These are phyloP conservation scores for Solanum sejunctum DNA, from an alignment of 257 asterid species.

Conservation along the genomic window DNA sequence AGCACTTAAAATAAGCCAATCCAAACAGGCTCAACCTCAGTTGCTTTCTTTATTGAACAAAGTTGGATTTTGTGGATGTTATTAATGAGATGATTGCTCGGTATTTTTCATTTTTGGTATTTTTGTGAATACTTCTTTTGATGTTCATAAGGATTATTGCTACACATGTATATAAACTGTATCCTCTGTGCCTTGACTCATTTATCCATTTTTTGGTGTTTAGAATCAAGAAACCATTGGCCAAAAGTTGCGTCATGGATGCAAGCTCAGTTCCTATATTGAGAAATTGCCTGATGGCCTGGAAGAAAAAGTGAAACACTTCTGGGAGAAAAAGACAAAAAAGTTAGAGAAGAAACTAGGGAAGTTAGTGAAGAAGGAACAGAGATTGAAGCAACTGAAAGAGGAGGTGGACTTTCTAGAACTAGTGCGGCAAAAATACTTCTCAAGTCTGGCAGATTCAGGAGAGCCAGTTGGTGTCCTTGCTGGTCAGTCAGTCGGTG, in stretches of 20 bases:
- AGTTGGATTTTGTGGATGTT: not conserved
- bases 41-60: not conserved
- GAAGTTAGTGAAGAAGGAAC: slow-evolving; percentile 17
- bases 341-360: not conserved
- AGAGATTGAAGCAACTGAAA: slow-evolving; percentile 3
- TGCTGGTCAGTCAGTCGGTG: slow-evolving; percentile 97
- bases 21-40: not conserved
- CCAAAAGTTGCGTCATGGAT: slow-evolving; percentile 38
- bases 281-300: slow-evolving; percentile 74
- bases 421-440: slow-evolving; percentile 68
- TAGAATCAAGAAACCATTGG: slow-evolving; percentile 68
- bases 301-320: slow-evolving; percentile 31
- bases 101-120: not conserved
- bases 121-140: not conserved
- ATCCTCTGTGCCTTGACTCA: not conserved
- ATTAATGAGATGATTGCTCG: not conserved
- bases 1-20: not conserved
- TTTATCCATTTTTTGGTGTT: slow-evolving; percentile 5
- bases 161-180: not conserved
- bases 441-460: slow-evolving; percentile 73
- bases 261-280: slow-evolving; percentile 44
- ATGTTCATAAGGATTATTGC: not conserved
- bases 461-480: slow-evolving; percentile 98
- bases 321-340: not conserved
- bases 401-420: slow-evolving; percentile 32